Base-by-base conservation (phyloP, 2,329 filamentous ascomycete species). In the Trichoderma sp. region DNA sequence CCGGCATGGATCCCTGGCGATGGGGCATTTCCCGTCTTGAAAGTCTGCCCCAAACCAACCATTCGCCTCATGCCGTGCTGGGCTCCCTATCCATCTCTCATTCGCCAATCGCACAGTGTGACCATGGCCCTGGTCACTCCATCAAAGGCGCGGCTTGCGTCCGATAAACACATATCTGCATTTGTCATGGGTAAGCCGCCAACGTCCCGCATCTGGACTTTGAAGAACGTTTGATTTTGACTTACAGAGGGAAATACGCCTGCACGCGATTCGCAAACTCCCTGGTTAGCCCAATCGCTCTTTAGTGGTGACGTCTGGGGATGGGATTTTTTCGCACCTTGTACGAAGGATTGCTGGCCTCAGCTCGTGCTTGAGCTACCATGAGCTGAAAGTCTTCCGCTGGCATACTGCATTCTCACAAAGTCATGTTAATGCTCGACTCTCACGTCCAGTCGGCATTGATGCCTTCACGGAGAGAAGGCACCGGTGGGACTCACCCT, bases 211-310 rank as follows among this genome's bases (percentile, higher is more conserved):
- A 19, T 32, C 52, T 35, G n/a, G 7, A 4, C 25, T 6, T 19
- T 4, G 5, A 19, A 19, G 8, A 19, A 35, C 5, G 34, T 52
- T 67, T 56, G 45, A 35, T 35, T 27, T 42, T 53, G 15, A 82
- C 85, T 82, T 77, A 89, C 83, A 89, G 74, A 52, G 86, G 85
- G 69, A 89, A 89, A 74, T 89, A 89, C 35, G 86, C 84, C 87
- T 87, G 71, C 19, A 17, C 27, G 19, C 48, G 54, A 53, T 27
- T 48, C 34, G 45, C 32, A 37, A 15, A 68, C 42, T 17, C 37
- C 42, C 27, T 19, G 29, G 58, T 67, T 35, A 67, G 58, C 22
- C 27, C 48, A 22, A 27, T 45, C 22, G 27, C 15, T 17, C 19
- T 50, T 48, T 1, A 48, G 37, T 42, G 19, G 4, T n/a, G 4